Conservation (phyloP, 2,329 filamentous ascomycete genomes). For the Magnaporthales sp. region DNA sequence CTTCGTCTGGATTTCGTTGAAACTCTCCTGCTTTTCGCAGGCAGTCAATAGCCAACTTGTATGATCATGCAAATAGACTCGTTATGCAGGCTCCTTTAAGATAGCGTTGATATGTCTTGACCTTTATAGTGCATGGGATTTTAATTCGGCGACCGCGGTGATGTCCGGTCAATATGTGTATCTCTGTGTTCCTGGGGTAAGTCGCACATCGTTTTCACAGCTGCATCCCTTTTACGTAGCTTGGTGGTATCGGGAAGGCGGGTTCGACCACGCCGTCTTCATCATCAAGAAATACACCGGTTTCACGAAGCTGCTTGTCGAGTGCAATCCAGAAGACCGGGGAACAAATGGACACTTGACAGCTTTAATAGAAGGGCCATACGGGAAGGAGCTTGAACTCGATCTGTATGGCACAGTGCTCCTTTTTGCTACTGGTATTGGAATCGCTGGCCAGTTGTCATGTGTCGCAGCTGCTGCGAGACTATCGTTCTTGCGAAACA, state of each 20-base stretch:
- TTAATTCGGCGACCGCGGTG: not conserved
- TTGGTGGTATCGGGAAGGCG: no score
- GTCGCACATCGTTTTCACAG: no score
- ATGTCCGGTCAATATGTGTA: no score
- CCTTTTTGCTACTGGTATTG: not conserved
- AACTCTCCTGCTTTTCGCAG: not conserved
- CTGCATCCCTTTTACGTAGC: no score
- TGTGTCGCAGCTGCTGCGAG: not conserved
- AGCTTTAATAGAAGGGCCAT: not conserved
- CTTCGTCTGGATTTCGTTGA: not conserved
- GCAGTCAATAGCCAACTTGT: not conserved
- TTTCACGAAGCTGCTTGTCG: no score
- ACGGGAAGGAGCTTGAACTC: not conserved
- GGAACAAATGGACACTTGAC: not conserved
- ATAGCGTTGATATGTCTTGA: not conserved
- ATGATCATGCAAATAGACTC: not conserved
- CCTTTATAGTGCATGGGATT: not conserved
- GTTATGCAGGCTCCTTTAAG: not conserved
- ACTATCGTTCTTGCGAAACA: not conserved
- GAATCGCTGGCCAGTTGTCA: not conserved
- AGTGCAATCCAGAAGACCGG: not conserved
- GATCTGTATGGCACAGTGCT: not conserved
- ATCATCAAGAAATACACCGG: no score
- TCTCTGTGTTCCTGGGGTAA: no score
- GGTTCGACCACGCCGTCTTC: no score